Evolutionary conservation across 306 rosid genomes (phyloP), one percentile per base, ranked within the genome.

Genomic region (Citrullus amarus): DNA sequence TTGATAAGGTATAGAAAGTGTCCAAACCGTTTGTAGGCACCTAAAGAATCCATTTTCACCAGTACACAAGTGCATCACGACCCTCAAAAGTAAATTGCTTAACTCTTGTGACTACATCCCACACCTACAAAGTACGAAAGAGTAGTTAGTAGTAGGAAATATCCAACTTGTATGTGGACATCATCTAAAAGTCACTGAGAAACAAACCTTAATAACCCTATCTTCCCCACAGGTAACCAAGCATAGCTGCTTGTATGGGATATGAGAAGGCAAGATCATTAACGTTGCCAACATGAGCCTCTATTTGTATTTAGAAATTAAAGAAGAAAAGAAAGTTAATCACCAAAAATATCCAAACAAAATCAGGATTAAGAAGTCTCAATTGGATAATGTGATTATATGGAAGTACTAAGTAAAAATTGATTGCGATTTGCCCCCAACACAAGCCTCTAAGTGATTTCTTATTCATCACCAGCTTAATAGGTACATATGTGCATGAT

Each of bases 151-250:
- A 48, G 80, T n/a, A 62, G 82, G 41, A 25, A 10, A 44, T 39
- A 43, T 76, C 76, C 61, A 57, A 63, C 77, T 65, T 25, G 68
- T 56, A 57, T 44, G 77, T 79, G 83, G 80, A 50, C 53, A 41
- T 78, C 75, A 78, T 58, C 77, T 86, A 70, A 73, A 48, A 36
- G 60, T 30, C 76, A 78, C 70, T 62, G 76, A 11, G 70, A 79
- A 83, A 86, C 96, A 80, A 82, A 96, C 99, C 98, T 96, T 96
- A 78, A 96, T 93, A 85, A 90, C 86, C 85, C 99, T 89, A 84
- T 96, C 99, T 77, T 93, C 99, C 75, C 99, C 99, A 78, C 99
- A 96, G 48, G 98, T 93, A 72, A 96, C 93, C 78, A 96, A 83
- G 79, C 94, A 91, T 12, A 90, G 97, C 79, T 93, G 99, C 80